Conservation (phyloP, 2,329 filamentous ascomycete species). For the Pleoardoris graminearum region DNA sequence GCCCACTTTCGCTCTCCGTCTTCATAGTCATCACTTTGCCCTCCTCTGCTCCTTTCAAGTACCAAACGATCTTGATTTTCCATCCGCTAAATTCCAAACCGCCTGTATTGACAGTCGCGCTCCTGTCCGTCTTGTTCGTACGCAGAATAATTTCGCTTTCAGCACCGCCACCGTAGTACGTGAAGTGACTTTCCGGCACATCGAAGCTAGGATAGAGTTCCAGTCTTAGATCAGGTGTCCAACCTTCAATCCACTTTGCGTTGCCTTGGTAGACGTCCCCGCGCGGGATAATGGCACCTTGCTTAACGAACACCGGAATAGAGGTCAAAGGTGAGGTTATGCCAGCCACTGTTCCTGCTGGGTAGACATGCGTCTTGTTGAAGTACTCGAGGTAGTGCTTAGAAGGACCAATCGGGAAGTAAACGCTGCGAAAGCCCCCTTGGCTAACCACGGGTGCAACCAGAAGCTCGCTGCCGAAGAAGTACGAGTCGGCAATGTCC, state of each 20-base stretch:
- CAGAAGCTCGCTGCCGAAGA: slow-evolving; percentile 40
- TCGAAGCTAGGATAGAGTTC: slow-evolving; percentile 38
- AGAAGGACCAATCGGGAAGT: slow-evolving; percentile 33
- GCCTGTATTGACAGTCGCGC: slow-evolving; percentile 19
- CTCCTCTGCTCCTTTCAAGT: slow-evolving; percentile 12
- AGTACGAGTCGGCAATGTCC: slow-evolving; percentile 34
- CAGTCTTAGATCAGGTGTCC: slow-evolving; percentile 34
- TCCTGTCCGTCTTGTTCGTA: slow-evolving; percentile 12
- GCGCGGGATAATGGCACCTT: slow-evolving; percentile 39
- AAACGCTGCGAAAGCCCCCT: slow-evolving; percentile 32
- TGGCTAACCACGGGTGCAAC: slow-evolving; percentile 39
- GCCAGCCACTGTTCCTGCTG: slow-evolving; percentile 22
- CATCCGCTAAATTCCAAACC: slow-evolving; percentile 14
- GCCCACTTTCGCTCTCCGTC: not conserved
- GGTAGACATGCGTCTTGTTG: slow-evolving; percentile 26
- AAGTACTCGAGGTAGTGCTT: slow-evolving; percentile 41
- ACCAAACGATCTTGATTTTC: slow-evolving; percentile 16
- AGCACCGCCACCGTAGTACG: slow-evolving; percentile 29
- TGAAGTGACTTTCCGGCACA: slow-evolving; percentile 27
- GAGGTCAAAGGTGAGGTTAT: slow-evolving; percentile 24
- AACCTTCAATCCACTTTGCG: slow-evolving; percentile 39
- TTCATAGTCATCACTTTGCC: not conserved
- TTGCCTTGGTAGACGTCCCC: slow-evolving; percentile 43
- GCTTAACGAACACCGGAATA: slow-evolving; percentile 39
- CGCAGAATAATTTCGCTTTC: slow-evolving; percentile 15